These are phyloP conservation scores for Botryotinia narcissicola DNA, from an alignment of 2,329 filamentous ascomycete species.

Conservation along the genomic window DNA sequence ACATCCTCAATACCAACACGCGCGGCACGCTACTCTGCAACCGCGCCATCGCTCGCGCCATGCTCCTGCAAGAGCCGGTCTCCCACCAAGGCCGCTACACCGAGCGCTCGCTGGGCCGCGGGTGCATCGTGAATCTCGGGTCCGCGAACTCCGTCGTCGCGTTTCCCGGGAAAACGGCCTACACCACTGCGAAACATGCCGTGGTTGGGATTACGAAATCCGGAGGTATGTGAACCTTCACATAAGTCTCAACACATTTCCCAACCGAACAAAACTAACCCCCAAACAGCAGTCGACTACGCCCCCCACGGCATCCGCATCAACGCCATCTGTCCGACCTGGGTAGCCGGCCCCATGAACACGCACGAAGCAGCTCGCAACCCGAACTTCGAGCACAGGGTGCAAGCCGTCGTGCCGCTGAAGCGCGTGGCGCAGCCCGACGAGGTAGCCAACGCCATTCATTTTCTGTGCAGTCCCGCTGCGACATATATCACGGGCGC, in stretches of 20 bases:
- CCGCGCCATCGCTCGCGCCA: neutral
- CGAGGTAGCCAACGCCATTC: conserved; percentile 47
- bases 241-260: neutral
- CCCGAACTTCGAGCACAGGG: neutral
- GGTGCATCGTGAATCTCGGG: neutral
- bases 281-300: neutral
- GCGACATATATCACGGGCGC: conserved; percentile 31
- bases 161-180: neutral
- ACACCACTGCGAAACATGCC: conserved; percentile 1
- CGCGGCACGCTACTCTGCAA: neutral
- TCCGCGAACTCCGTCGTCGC: neutral
- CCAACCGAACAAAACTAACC: neutral
- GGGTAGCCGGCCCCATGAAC: conserved; percentile 10
- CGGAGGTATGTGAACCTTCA: neutral
- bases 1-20: neutral
- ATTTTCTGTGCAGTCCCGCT: conserved; percentile 39
- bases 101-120: neutral
- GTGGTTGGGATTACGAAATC: conserved; percentile 5
- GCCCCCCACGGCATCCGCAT: conserved; percentile 5
- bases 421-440: conserved; percentile 37
- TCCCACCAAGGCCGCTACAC: neutral
- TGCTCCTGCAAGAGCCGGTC: neutral
- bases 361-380: neutral
- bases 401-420: conserved; percentile 6
- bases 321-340: conserved; percentile 14